Percentiles rank a stretch among this genome's conserved stretches.
phyloP scores from a whole-genome alignment of 2,329 filamentous ascomycete species.

The Cytospora mali region DNA sequence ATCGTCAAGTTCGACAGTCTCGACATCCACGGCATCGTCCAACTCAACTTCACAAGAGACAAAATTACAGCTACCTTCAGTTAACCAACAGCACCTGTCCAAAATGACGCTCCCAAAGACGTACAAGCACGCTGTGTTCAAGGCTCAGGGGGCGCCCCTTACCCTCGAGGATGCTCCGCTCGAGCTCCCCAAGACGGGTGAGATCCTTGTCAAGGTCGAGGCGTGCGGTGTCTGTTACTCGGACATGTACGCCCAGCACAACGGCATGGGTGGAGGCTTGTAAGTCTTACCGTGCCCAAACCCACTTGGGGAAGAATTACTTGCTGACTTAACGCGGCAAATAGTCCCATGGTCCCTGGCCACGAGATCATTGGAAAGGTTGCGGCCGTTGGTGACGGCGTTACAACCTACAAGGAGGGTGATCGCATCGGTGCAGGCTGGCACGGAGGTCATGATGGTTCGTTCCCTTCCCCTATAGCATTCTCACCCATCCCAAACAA shows the following conservation, averaged over 20 bases:
- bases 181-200: slow-evolving; percentile 47
- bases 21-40: not conserved
- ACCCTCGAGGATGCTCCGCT: slow-evolving; percentile 56
- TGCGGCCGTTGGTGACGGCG: slow-evolving; percentile 53
- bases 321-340: not conserved
- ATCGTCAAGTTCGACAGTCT: not conserved
- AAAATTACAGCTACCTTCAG: not conserved
- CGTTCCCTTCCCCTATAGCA: not conserved
- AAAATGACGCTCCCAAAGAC: slow-evolving; percentile 51
- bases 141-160: slow-evolving; percentile 48
- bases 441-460: slow-evolving; percentile 54
- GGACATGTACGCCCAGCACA: slow-evolving; percentile 42
- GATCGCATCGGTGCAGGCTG: slow-evolving; percentile 56
- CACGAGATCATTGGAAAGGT: slow-evolving; percentile 66
- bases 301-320: not conserved
- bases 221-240: slow-evolving; percentile 64
- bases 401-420: slow-evolving; percentile 58
- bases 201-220: slow-evolving; percentile 64
- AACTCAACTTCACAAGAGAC: not conserved
- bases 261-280: slow-evolving; percentile 44
- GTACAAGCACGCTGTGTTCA: slow-evolving; percentile 61
- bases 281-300: not conserved
- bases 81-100: not conserved
- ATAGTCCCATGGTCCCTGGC: slow-evolving; percentile 48
- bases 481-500: not conserved